Percentiles rank a stretch among this genome's conserved stretches.
Conservation (phyloP, 2,329 filamentous ascomycete species). For the Tetracladium maxilliforme region DNA sequence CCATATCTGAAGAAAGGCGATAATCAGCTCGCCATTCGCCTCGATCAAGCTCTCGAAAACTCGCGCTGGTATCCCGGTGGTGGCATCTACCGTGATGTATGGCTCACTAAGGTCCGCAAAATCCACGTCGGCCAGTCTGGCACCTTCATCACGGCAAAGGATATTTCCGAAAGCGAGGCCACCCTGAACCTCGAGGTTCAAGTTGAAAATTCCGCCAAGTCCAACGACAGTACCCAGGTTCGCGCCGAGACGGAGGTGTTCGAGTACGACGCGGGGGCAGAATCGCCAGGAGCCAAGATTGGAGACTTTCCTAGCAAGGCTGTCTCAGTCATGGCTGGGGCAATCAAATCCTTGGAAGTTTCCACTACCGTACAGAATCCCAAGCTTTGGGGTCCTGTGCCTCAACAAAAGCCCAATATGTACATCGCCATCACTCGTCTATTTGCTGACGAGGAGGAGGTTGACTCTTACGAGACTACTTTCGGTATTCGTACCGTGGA, state of each 20-base stretch:
- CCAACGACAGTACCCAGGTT: too few species aligned
- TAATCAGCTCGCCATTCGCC: slow-evolving; percentile 31
- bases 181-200: slow-evolving; percentile 26
- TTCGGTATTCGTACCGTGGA: slow-evolving; percentile 32
- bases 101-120: slow-evolving; percentile 30
- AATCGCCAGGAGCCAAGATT: too few species aligned
- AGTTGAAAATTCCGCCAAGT: slow-evolving; percentile 28
- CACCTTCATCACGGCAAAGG: slow-evolving; percentile 28
- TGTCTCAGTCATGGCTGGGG: too few species aligned
- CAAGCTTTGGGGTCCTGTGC: slow-evolving; percentile 31
- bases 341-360: too few species aligned
- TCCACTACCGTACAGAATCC: too few species aligned
- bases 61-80: slow-evolving; percentile 39
- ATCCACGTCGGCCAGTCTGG: slow-evolving; percentile 33
- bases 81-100: slow-evolving; percentile 37
- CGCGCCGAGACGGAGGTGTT: too few species aligned
- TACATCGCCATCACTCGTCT: slow-evolving; percentile 30
- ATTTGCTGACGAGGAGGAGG: slow-evolving; percentile 7
- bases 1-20: slow-evolving; percentile 19
- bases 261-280: too few species aligned
- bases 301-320: too few species aligned
- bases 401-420: slow-evolving; percentile 27
- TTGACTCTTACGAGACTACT: slow-evolving; percentile 30
- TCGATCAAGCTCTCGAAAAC: slow-evolving; percentile 31
- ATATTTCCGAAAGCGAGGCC: slow-evolving; percentile 27